Evolutionary conservation across 306 rosid species (phyloP).

Genomic region (Cajanus cajan): DNA sequence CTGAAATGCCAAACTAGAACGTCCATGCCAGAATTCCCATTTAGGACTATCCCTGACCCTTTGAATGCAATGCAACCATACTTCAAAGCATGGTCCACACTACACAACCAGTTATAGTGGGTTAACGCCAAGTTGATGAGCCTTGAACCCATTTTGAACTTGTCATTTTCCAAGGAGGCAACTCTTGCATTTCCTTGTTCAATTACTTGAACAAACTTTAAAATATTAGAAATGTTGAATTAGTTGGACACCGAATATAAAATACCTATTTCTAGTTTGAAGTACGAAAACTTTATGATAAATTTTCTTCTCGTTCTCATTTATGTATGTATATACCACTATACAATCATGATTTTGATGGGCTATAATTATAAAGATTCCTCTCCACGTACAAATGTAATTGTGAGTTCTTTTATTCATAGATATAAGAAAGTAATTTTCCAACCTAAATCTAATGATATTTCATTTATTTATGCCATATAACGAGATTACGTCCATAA

Average conservation of each 20-base stretch:
- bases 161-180: neutral
- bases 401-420: neutral
- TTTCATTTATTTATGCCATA: neutral
- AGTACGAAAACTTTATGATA: neutral
- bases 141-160: neutral
- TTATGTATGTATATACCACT: neutral
- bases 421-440: neutral
- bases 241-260: neutral
- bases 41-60: neutral
- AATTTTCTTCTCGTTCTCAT: too few species aligned
- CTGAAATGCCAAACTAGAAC: neutral
- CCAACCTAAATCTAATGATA: neutral
- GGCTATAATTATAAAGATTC: neutral
- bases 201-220: neutral
- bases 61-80: slow-evolving; percentile 14
- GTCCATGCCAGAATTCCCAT: neutral
- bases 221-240: neutral
- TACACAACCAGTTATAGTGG: neutral
- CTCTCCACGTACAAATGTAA: neutral
- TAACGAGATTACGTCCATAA: neutral
- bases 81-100: slow-evolving; percentile 6
- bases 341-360: neutral
- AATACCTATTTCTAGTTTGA: neutral
- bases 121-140: neutral
- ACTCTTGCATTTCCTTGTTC: neutral